Evolutionary conservation across 441 rosid species (phyloP).

Genomic region (Gossypium gossypioides): DNA sequence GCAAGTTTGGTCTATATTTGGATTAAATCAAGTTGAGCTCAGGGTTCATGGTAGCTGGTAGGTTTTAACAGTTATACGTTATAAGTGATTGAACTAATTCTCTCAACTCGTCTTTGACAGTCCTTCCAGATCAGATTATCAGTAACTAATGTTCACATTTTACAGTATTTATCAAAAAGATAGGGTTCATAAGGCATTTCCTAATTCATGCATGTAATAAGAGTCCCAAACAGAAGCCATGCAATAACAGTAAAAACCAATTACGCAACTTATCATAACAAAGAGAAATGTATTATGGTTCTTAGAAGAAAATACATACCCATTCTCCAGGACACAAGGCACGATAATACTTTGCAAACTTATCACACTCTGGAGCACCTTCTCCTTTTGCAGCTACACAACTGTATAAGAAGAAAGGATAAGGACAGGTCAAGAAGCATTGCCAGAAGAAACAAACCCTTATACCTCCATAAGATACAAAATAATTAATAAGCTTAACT

Average conservation of each 20-base stretch:
- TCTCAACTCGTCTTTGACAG: neutral
- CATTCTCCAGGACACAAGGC: constrained; percentile 94
- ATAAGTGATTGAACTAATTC: neutral
- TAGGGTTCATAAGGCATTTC: neutral
- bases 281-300: neutral
- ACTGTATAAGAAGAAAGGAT: constrained; percentile 29
- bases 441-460: neutral
- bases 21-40: neutral
- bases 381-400: constrained; percentile 92
- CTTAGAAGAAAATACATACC: constrained; percentile 36
- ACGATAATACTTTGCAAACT: constrained; percentile 85
- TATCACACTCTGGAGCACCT: constrained; percentile 78
- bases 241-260: neutral
- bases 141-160: neutral
- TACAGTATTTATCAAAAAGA: neutral
- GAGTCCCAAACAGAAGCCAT: neutral
- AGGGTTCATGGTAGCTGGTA: neutral
- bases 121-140: neutral
- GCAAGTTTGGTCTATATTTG: neutral
- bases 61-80: neutral
- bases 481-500: neutral
- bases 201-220: neutral
- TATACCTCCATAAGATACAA: neutral
- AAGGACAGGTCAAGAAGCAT: neutral
- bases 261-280: neutral